Percentiles rank a stretch among this genome's conserved stretches.
These are phyloP conservation scores for Polymyxa betae DNA, from an alignment of 208 protist species.

Conservation along the genomic window DNA sequence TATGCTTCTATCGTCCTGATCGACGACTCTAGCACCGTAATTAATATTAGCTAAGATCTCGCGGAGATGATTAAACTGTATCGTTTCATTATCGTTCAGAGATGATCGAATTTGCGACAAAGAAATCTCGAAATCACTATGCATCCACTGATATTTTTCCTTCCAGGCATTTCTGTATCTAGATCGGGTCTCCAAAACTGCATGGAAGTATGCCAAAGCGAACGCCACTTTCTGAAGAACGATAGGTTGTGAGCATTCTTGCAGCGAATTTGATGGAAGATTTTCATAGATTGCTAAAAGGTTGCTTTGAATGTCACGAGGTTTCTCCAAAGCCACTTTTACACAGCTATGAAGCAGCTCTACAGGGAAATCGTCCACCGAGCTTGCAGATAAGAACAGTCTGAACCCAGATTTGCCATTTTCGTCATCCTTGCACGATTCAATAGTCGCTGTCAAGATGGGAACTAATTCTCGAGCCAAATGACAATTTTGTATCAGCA, in stretches of 20 bases:
- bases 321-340: not conserved
- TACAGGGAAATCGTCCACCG: not conserved
- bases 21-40: not conserved
- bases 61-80: not conserved
- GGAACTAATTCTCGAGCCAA: not conserved
- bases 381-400: not conserved
- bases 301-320: not conserved
- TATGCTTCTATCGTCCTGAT: not conserved
- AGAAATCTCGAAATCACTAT: not conserved
- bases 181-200: not conserved
- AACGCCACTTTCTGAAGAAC: not conserved
- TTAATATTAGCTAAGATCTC: not conserved
- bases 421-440: not conserved
- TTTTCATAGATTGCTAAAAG: not conserved
- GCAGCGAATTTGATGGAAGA: not conserved
- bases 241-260: not conserved
- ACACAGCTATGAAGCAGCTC: not conserved
- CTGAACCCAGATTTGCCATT: not conserved
- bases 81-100: not conserved
- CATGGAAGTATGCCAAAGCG: not conserved
- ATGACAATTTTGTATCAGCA: not conserved
- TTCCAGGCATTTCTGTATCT: not conserved
- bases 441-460: not conserved
- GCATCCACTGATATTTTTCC: not conserved
- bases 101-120: not conserved